Evolutionary conservation across 176 grass and related monocot genomes (phyloP).

Genomic region (Oryza longistaminata): DNA sequence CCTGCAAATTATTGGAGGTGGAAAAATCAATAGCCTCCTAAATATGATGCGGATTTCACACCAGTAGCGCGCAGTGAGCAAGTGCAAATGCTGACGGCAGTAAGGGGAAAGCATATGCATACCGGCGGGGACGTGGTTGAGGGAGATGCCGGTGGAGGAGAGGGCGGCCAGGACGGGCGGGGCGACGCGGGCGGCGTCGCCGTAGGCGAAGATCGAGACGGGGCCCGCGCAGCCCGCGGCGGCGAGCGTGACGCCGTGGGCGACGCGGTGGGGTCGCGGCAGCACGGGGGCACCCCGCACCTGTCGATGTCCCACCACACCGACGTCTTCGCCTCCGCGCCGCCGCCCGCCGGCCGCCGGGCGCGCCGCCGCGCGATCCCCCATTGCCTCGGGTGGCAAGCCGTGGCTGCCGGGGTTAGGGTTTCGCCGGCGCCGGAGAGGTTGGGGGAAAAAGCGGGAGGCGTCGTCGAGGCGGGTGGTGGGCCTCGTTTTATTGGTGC

Average conservation of each 20-base stretch:
- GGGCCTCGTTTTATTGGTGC: neutral
- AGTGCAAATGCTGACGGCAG: no score
- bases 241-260: constrained; percentile 70
- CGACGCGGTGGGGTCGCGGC: constrained; percentile 64
- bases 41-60: neutral
- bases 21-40: neutral
- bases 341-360: no score
- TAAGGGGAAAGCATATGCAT: no score
- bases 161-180: constrained; percentile 50
- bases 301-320: constrained; percentile 96
- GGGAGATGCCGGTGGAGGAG: constrained; percentile 76
- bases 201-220: constrained; percentile 77
- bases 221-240: constrained; percentile 49
- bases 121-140: constrained; percentile 75
- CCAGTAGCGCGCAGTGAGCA: neutral
- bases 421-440: constrained; percentile 30
- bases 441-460: no score
- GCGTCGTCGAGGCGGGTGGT: neutral
- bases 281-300: constrained; percentile 55
- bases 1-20: constrained; percentile 38
- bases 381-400: constrained; percentile 2
- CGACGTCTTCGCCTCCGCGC: constrained; percentile 57
- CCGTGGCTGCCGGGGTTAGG: neutral
- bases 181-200: constrained; percentile 43
- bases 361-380: constrained; percentile 13